Conservation (phyloP, 2,329 filamentous ascomycete genomes). For the Ramichloridium luteum region DNA sequence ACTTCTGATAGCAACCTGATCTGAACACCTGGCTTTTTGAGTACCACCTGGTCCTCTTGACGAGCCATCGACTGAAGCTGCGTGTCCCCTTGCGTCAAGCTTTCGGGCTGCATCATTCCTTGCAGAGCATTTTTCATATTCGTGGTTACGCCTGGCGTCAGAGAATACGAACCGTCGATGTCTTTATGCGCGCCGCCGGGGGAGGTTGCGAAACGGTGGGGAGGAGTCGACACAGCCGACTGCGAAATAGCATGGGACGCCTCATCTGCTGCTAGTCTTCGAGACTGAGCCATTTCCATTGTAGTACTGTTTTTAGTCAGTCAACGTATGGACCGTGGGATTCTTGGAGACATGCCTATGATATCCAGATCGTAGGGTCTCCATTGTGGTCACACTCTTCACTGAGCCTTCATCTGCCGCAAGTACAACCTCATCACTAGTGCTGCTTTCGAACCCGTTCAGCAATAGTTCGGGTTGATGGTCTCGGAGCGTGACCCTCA, state of each 20-base stretch:
- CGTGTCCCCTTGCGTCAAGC: slow-evolving; percentile 23
- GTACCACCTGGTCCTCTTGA: too few relatives aligned
- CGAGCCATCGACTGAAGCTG: slow-evolving; percentile 15
- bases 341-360: slow-evolving; percentile 29
- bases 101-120: slow-evolving; percentile 19
- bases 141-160: too few relatives aligned
- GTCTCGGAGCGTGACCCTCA: too few relatives aligned
- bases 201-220: too few relatives aligned
- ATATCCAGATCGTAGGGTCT: slow-evolving; percentile 27
- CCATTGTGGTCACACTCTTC: slow-evolving; percentile 22
- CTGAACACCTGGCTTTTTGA: slow-evolving; percentile 1
- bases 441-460: slow-evolving; percentile 27
- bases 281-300: too few relatives aligned
- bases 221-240: too few relatives aligned
- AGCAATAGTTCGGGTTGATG: slow-evolving; percentile 34
- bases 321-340: too few relatives aligned
- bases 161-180: too few relatives aligned
- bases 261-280: too few relatives aligned
- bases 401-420: slow-evolving; percentile 28
- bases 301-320: too few relatives aligned
- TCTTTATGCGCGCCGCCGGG: too few relatives aligned
- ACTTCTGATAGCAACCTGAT: slow-evolving; percentile 9
- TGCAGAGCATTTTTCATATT: slow-evolving; percentile 16
- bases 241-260: too few relatives aligned
- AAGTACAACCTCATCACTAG: slow-evolving; percentile 25